Conservation (phyloP, 257 asterid genomes). For the Schizonepeta tenuifolia region DNA sequence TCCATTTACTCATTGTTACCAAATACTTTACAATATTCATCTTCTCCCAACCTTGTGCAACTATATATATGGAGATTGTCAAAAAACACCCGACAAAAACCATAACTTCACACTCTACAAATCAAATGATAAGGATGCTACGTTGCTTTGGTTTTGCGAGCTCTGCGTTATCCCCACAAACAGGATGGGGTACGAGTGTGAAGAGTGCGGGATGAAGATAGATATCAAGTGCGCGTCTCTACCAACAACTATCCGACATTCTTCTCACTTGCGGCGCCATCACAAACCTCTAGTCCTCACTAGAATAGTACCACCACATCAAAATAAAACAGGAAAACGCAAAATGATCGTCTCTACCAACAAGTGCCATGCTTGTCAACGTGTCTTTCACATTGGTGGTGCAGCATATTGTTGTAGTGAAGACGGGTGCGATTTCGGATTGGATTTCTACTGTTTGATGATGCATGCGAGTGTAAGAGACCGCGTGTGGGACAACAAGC, state of each 20-base stretch:
- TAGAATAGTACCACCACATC: neutral
- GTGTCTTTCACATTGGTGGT: neutral
- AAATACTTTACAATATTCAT: no score
- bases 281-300: neutral
- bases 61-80: no score
- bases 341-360: no score
- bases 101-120: no score
- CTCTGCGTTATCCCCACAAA: neutral
- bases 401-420: neutral
- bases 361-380: neutral
- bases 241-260: neutral
- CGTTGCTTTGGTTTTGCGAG: neutral
- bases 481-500: neutral
- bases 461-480: neutral
- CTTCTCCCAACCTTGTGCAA: no score
- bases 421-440: neutral
- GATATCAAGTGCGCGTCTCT: constrained; percentile 25
- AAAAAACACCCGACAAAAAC: no score
- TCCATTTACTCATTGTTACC: no score
- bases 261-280: neutral
- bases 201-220: neutral
- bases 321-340: no score
- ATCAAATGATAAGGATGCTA: no score
- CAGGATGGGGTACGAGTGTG: neutral
- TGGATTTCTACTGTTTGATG: neutral